Evolutionary conservation across 1,284 basidiomycete species (phyloP).

Genomic region (Moesziomyces sp.): DNA sequence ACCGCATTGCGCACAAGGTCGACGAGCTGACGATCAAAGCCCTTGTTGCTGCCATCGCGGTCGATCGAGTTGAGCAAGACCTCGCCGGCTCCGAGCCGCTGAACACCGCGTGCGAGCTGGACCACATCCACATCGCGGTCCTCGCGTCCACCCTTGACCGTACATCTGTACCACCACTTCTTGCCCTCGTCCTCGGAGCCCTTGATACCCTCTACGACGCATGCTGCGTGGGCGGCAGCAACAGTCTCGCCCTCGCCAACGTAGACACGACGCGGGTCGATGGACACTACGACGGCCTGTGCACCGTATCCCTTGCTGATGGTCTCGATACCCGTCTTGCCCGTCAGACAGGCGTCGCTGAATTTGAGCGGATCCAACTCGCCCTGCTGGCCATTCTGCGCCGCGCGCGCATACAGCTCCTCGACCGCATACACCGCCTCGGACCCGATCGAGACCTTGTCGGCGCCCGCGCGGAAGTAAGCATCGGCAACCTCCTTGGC

Average conservation of each 20-base stretch:
- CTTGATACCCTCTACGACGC: constrained; percentile 66
- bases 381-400: constrained; percentile 76
- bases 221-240: constrained; percentile 69
- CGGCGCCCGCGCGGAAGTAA: constrained; percentile 97
- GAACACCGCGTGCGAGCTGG: constrained; percentile 88
- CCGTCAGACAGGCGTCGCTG: constrained; percentile 63
- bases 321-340: constrained; percentile 85
- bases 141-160: constrained; percentile 91
- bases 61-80: constrained; percentile 96
- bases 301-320: constrained; percentile 92
- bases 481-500: constrained; percentile 94
- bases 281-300: constrained; percentile 96
- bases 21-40: constrained; percentile 90
- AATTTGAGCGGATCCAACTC: constrained; percentile 58
- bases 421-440: constrained; percentile 96
- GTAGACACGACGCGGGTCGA: constrained; percentile 92
- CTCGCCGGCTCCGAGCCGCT: constrained; percentile 91
- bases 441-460: constrained; percentile 94
- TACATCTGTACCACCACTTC: constrained; percentile 98
- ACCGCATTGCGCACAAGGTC: constrained; percentile 78
- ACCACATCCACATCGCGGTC: constrained; percentile 88
- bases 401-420: constrained; percentile 74
- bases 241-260: constrained; percentile 73
- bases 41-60: constrained; percentile 89
- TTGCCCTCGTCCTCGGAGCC: constrained; percentile 73